Conservation (phyloP, 148 eudicot genomes). For the Vaccinium darrowii region DNA sequence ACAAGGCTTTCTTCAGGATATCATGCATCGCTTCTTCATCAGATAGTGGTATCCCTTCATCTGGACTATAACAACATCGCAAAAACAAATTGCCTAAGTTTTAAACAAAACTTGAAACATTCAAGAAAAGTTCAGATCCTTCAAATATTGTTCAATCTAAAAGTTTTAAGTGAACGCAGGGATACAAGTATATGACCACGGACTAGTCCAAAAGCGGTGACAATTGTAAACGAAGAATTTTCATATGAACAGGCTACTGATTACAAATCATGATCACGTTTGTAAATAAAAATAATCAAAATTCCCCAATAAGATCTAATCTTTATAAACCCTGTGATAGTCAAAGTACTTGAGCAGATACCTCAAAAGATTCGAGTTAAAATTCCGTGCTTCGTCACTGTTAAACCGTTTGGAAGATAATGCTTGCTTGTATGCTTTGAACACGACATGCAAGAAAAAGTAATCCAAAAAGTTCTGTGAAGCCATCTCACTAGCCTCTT, state of each 20-base stretch:
- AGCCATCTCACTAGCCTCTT: constrained; percentile 6
- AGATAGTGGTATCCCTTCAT: not conserved
- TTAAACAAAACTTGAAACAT: not conserved
- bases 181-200: not conserved
- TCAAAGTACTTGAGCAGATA: not conserved
- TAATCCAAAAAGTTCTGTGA: not conserved
- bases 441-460: not conserved
- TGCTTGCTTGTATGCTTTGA: not conserved
- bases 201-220: too few species aligned
- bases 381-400: not conserved
- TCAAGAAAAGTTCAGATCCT: not conserved
- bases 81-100: not conserved
- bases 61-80: not conserved
- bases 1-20: not conserved
- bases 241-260: not conserved
- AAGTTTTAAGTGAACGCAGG: not conserved
- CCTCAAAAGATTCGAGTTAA: not conserved
- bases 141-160: not conserved
- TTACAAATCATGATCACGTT: not conserved
- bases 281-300: not conserved
- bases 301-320: not conserved
- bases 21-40: not conserved
- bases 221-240: too few species aligned
- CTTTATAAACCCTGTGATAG: not conserved
- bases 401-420: constrained; percentile 5